A percentile compares a stretch with the other conserved stretches of the same genome.
phyloP scores from a whole-genome alignment of 148 eudicot genomes.

The Talinum fruticosum region DNA sequence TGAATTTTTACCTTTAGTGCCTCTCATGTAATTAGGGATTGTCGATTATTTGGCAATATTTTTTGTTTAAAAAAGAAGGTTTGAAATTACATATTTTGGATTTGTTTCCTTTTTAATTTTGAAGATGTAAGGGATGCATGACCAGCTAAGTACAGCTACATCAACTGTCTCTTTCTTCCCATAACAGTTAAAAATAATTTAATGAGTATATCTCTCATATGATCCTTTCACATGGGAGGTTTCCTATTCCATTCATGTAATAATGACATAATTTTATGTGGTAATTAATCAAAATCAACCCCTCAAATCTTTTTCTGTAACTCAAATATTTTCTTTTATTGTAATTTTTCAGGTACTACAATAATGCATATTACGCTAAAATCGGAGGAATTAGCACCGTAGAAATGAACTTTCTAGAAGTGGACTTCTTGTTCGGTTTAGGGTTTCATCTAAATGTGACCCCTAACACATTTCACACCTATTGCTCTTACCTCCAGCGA shows the following conservation, averaged over 20 bases:
- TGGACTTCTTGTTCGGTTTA: slow-evolving; percentile 73
- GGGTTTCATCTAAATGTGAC: slow-evolving; percentile 73
- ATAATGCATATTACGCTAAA: slow-evolving; percentile 80
- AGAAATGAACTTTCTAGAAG: slow-evolving; percentile 77
- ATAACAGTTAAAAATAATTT: slow-evolving; percentile 15
- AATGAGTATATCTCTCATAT: slow-evolving; percentile 12
- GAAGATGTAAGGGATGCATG: background rate
- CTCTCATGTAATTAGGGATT: slow-evolving; percentile 13
- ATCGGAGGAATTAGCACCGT: slow-evolving; percentile 77
- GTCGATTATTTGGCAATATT: background rate
- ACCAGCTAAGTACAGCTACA: slow-evolving; percentile 27
- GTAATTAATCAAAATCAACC: background rate
- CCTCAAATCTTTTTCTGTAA: background rate
- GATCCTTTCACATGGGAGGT: slow-evolving; percentile 35
- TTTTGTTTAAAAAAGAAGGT: background rate
- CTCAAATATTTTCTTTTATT: background rate
- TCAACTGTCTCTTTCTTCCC: slow-evolving; percentile 17
- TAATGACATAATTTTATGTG: background rate
- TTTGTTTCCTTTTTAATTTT: background rate
- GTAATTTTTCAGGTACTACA: slow-evolving; percentile 56
- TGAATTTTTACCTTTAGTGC: slow-evolving; percentile 13
- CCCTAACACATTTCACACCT: slow-evolving; percentile 61
- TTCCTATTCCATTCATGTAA: background rate
- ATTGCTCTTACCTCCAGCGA: slow-evolving; percentile 51
- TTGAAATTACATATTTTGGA: background rate